Conservation (phyloP, 305 asterid species). For the Plantago lanceolata region DNA sequence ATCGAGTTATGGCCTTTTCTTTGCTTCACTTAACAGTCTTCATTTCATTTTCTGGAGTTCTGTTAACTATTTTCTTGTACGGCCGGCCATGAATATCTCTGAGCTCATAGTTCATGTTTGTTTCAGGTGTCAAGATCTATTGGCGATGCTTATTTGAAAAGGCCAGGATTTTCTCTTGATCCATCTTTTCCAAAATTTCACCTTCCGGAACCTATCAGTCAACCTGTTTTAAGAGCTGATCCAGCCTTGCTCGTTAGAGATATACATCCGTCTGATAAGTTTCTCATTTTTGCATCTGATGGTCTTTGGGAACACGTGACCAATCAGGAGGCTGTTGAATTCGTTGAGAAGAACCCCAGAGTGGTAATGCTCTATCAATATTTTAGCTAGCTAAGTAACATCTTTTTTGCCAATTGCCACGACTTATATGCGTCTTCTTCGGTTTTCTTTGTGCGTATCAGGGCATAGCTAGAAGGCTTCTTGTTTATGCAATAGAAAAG, state of each 20-base stretch:
- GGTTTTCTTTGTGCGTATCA: conserved; percentile 19
- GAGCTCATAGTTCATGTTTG: background rate
- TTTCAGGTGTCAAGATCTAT: conserved; percentile 80
- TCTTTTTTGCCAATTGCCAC: background rate
- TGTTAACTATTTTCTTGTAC: background rate
- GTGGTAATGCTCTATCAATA: conserved; percentile 29
- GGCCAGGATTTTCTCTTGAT: conserved; percentile 57
- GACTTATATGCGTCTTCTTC: background rate
- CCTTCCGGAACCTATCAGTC: conserved; percentile 50
- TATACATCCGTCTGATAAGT: conserved; percentile 50
- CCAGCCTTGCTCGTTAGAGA: conserved; percentile 48
- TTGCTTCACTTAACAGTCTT: too few species aligned
- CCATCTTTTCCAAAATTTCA: conserved; percentile 56
- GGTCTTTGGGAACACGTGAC: conserved; percentile 84
- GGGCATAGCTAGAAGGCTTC: conserved; percentile 83
- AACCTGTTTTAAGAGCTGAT: conserved; percentile 68
- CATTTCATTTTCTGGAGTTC: too few species aligned
- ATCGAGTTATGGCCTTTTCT: too few species aligned
- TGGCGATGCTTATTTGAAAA: conserved; percentile 83
- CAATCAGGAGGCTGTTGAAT: conserved; percentile 74
- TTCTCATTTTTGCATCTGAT: conserved; percentile 73
- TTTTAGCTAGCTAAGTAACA: background rate
- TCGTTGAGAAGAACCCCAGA: conserved; percentile 61
- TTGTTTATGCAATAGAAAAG: conserved; percentile 45
- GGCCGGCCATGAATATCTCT: too few species aligned